Conservation (phyloP, 257 asterid species). For the Solanum chmielewskii region DNA sequence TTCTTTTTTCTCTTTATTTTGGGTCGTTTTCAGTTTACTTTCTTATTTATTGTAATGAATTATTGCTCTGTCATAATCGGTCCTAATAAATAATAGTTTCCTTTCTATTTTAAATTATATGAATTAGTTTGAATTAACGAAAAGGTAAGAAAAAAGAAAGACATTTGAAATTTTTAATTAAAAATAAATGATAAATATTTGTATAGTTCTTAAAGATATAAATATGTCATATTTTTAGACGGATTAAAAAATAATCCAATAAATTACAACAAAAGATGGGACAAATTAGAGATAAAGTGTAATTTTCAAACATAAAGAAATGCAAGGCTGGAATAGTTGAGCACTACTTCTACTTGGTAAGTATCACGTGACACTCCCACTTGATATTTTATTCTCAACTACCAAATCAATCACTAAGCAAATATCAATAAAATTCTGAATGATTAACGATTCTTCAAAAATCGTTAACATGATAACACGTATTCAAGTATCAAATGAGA, state of each 20-base stretch:
- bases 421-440: neutral
- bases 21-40: neutral
- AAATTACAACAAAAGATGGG: neutral
- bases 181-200: no score
- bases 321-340: neutral
- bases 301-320: neutral
- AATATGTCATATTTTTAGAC: neutral
- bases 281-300: neutral
- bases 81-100: neutral
- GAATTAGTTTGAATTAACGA: neutral
- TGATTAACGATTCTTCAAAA: neutral
- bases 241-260: no score
- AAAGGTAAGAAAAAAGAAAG: neutral
- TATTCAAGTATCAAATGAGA: neutral
- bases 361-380: neutral
- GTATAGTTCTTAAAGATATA: no score
- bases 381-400: neutral
- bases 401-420: neutral
- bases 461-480: neutral
- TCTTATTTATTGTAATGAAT: neutral
- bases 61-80: neutral
- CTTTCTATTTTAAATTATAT: neutral
- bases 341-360: neutral
- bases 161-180: accelerated
- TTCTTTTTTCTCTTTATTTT: neutral